Evolutionary conservation across 1,139 yeast genomes (phyloP), one percentile per base, ranked within the genome.

Genomic region (Debaryomyces sp.): DNA sequence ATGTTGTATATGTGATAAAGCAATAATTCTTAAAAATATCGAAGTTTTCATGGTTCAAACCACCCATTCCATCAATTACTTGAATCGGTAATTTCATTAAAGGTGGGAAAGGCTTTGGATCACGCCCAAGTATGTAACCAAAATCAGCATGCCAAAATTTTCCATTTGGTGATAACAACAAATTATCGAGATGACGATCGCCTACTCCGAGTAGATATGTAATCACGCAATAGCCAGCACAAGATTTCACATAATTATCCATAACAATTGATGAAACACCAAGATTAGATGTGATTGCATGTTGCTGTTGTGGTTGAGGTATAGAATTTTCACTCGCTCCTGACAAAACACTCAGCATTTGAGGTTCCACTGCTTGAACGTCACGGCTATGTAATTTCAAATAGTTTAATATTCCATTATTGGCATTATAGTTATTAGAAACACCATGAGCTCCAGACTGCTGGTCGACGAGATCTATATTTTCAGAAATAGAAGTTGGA

Each of bases 81-180:
- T 95, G 99, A 43, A 95, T 94, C 0, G 99, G 99, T 34, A 95
- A 73, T 63, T 95, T 95, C 98, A 95, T 94, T 70, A 94, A 77
- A 0, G 99, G 99, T 7, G 99, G 98, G 68, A 95, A 95, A 8
- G 98, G 98, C 63, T 95, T 95, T 2, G 99, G 99, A 63, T 95
- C 99, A 47, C 94, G 85, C 1, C 99, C 99, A 46, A 95, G 71
- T 44, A 95, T 92, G 63, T 94, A 95, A 0, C 99, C 99, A 67
- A 90, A 95, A 68, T 95, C 99, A 2, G 97, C 98, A 68, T 91
- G 97, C 82, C 95, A 90, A 62, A 91, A 91, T 62, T 86, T 90
- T 2, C 89, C 97, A 64, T 87, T 88, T 1, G 87, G 83, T 5
- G 85, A 78, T 9, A 81, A 63, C 35, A 95, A 74, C 53, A 95